Base-by-base conservation (phyloP, 495 filamentous ascomycete genomes). In the Penicillium taxi region DNA sequence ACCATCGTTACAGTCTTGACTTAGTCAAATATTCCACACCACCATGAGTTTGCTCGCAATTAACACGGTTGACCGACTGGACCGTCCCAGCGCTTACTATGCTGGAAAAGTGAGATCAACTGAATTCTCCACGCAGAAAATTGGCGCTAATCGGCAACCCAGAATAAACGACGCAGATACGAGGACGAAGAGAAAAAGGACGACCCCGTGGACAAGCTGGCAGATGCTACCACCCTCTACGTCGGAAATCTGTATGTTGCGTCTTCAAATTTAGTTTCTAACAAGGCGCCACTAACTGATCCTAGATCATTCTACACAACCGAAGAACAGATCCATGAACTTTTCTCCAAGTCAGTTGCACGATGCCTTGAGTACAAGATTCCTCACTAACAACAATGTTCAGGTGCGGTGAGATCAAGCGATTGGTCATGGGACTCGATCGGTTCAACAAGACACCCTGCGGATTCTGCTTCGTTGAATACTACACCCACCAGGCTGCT, bases 391-490 rank as follows among this genome's bases (percentile, higher is more conserved):
- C 22, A 8, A 18, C 11, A 11, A 37, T 34, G 5, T 26, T 11
- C 37, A 82, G 78, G 60, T 94, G 86, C 57, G 91, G 91, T 40
- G 90, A 96, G 67, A 90, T 98, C 57, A 96, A 96, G 62, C 81
- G 91, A 23, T 74, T 98, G 16, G 82, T 98, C n/a, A 98, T 98
- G 91, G 91, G 91, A 27, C 74, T 98, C 15, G 93, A 98, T 55
- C 81, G 91, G 12, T 91, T 88, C 68, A 84, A 81, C 64, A 98
- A 98, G 65, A 98, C 91, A 11, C 91, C 91, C 4, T 98, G 91
- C 63, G 91, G 91, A 8, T 98, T 98, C 67, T 98, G 91, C 67
- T 98, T 98, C 53, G 91, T 98, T 50, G 91, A 98, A 61, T 98
- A 98, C 63, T 98, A 96, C 65, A 96, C 79, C 9, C 88, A 96